Conservation (phyloP, 768 basidiomycete species). For the Boletellus ananas region DNA sequence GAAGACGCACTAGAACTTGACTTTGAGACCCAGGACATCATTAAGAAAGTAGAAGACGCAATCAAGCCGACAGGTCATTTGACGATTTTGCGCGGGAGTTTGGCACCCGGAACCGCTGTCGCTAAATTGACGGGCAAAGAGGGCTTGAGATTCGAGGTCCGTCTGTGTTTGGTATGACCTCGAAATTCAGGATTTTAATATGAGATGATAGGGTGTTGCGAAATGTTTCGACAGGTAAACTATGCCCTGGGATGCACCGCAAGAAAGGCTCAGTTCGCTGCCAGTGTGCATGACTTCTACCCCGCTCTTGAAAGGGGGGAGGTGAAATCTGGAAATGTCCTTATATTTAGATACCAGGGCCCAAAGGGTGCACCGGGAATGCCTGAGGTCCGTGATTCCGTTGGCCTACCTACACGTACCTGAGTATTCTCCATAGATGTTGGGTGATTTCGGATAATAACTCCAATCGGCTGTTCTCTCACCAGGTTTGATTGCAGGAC, state of each 20-base stretch:
- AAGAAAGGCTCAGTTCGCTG: conserved; percentile 5
- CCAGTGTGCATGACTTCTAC: conserved; percentile 66
- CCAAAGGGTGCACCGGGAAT: conserved; percentile 91
- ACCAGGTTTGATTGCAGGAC: conserved; percentile 40
- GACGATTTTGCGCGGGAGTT: conserved; percentile 82
- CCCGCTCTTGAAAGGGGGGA: conserved; percentile 69
- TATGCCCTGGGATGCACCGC: neutral
- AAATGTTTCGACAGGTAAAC: conserved; percentile 71
- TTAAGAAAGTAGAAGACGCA: conserved; percentile 67
- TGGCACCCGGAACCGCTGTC: conserved; percentile 83
- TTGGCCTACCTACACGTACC: neutral
- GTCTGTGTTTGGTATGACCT: conserved; percentile 6
- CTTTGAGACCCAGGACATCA: conserved; percentile 73
- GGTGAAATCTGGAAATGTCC: conserved; percentile 68
- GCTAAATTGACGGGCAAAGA: conserved; percentile 95
- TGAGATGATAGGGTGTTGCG: conserved; percentile 53
- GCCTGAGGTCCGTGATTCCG: conserved; percentile 57
- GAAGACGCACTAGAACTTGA: conserved; percentile 69
- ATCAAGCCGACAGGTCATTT: conserved; percentile 87
- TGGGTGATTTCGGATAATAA: conserved; percentile 30
- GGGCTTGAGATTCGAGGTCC: conserved; percentile 75
- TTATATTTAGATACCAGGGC: conserved; percentile 86
- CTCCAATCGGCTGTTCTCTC: neutral
- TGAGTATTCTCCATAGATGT: conserved; percentile 35
- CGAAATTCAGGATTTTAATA: neutral